Percentiles rank a stretch among this genome's conserved stretches.
Conservation (phyloP, 1,284 basidiomycete species). For the Ceratobasidium sp. region DNA sequence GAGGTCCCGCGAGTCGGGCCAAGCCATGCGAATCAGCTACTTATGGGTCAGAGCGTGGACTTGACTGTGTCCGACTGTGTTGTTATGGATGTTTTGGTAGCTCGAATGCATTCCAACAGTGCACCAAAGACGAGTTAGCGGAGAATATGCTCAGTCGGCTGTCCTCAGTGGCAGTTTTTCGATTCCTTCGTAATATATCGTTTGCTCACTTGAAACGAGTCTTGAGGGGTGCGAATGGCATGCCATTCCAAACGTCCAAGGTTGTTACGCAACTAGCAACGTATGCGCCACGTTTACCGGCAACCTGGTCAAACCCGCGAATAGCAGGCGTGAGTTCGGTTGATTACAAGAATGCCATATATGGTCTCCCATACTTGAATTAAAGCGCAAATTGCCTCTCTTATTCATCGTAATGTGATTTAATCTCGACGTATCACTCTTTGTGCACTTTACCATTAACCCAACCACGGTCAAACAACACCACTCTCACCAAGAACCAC, state of each 20-base stretch:
- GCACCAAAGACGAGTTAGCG: no score
- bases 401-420: neutral
- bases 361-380: neutral
- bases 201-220: neutral
- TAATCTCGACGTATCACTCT: no score
- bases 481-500: neutral
- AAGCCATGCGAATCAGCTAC: neutral
- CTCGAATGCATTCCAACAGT: no score
- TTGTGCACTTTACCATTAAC: no score
- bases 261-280: neutral
- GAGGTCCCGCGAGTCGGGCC: neutral
- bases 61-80: no score
- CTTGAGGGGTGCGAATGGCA: neutral
- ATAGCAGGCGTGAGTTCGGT: neutral
- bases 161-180: no score
- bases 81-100: no score
- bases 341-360: no score
- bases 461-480: neutral
- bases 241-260: neutral
- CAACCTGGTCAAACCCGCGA: neutral
- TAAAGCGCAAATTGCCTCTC: neutral
- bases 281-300: constrained; percentile 12
- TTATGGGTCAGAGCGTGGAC: no score
- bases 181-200: no score
- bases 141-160: no score